Conservation (phyloP, 495 filamentous ascomycete genomes). For the Hypoxylon fuscum region DNA sequence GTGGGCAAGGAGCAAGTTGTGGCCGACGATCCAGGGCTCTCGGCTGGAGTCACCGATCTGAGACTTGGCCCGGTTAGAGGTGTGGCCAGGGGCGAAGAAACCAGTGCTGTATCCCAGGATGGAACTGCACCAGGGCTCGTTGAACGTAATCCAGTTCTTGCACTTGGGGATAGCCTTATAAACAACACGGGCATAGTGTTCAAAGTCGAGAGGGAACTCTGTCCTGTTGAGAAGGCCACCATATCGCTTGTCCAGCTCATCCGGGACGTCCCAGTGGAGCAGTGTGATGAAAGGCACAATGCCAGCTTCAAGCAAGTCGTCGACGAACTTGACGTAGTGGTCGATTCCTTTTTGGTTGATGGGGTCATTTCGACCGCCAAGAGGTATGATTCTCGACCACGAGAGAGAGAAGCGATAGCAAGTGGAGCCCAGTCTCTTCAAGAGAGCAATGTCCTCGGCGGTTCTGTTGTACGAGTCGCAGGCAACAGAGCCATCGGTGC, state of each 20-base stretch:
- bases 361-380: constrained; percentile 68
- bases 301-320: constrained; percentile 66
- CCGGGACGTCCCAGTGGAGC: constrained; percentile 72
- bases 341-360: constrained; percentile 67
- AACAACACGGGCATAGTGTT: constrained; percentile 65
- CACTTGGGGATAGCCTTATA: constrained; percentile 68
- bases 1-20: constrained; percentile 68
- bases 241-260: constrained; percentile 68
- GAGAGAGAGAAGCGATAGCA: constrained; percentile 80
- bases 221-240: constrained; percentile 66
- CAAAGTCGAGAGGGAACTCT: constrained; percentile 68
- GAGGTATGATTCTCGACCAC: constrained; percentile 77
- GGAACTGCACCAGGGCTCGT: constrained; percentile 70
- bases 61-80: constrained; percentile 64
- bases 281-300: constrained; percentile 70
- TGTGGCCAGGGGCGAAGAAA: constrained; percentile 67
- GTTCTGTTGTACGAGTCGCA: constrained; percentile 82
- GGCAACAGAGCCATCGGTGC: constrained; percentile 71
- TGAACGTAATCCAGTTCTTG: constrained; percentile 73
- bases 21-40: constrained; percentile 69
- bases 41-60: constrained; percentile 63
- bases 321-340: constrained; percentile 69
- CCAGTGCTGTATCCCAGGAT: constrained; percentile 69
- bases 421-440: constrained; percentile 70
- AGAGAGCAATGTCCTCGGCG: constrained; percentile 74